phyloP scores from a whole-genome alignment of 2,329 filamentous ascomycete species.

The Hyphodiscus sp. region DNA sequence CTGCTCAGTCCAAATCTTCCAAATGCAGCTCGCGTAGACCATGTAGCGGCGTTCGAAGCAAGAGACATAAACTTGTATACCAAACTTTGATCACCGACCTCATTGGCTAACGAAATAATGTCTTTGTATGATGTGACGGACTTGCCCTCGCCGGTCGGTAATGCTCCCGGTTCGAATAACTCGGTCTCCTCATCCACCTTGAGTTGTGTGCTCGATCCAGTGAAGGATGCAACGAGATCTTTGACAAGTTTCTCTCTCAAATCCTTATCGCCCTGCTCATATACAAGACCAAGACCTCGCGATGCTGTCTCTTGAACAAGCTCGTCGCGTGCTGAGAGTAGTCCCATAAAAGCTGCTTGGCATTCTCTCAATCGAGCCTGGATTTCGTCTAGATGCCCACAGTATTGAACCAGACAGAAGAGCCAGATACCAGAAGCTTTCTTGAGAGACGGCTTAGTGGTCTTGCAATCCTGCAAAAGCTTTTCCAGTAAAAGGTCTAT shows the following conservation, averaged over 20 bases:
- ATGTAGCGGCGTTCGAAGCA: constrained; percentile 91
- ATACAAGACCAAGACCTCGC: constrained; percentile 82
- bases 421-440: constrained; percentile 96
- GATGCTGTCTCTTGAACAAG: constrained; percentile 95
- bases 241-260: constrained; percentile 71
- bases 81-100: constrained; percentile 92
- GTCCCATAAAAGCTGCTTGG: constrained; percentile 80
- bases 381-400: constrained; percentile 69
- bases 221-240: constrained; percentile 68
- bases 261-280: constrained; percentile 79
- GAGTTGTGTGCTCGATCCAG: constrained; percentile 60
- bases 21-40: constrained; percentile 95
- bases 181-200: constrained; percentile 89
- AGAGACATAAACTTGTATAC: constrained; percentile 99
- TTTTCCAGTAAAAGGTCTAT: constrained; percentile 50
- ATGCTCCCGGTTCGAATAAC: constrained; percentile 36
- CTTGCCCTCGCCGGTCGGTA: constrained; percentile 34
- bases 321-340: constrained; percentile 84
- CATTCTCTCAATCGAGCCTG: constrained; percentile 69
- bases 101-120: constrained; percentile 89
- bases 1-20: constrained; percentile 88
- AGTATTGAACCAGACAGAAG: constrained; percentile 84
- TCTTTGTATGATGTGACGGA: constrained; percentile 96
- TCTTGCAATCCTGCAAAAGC: constrained; percentile 69
- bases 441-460: constrained; percentile 80